Evolutionary conservation across 2,329 filamentous ascomycete species (phyloP), one percentile per base, ranked within the genome.

Genomic region (Graphiopsis chlorocephala): DNA sequence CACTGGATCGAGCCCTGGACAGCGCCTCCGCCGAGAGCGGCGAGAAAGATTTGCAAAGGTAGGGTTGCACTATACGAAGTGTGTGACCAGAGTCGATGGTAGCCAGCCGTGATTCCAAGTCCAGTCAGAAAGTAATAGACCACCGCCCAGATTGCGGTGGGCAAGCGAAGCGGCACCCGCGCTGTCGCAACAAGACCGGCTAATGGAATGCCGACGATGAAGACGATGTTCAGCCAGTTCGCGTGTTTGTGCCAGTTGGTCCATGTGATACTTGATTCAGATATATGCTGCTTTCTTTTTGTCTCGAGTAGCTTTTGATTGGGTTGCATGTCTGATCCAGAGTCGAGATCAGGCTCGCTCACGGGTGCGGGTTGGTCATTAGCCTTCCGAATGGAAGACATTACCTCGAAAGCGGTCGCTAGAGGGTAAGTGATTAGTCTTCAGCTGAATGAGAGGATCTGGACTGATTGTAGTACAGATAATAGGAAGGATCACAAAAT

Each of bases 161-260:
- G 87, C 68, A 82, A 77, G 53, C 86, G 83, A 42, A 93, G 80
- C 63, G 91, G 90, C 50, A 91, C 88, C 88, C 89, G 95, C 79
- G 90, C 88, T 63, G 91, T 84, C 62, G 86, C 84, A 70, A 93
- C 78, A 74, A 90, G 84, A 67, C 92, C 92, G 64, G 85, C 82
- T 50, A 92, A 65, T 47, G 92, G 92, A 53, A 95, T 84, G 68
- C 88, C 82, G 69, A 94, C 78, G 76, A 95, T 92, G 76, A 96
- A 85, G 68, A 83, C 85, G 68, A 90, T 88, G 78, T 95, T 96
- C 70, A 96, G 84, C 91, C 92, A 96, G 84, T 95, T 92, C 82
- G 96, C 84, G 75, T 96, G 92, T 80, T 92, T 88, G 80, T 92
- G 87, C 90, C 90, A 93, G 82, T 95, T 96, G 71, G 82, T 80